Conservation (phyloP, 2,329 filamentous ascomycete genomes). For the Mycosphaerella arachidis region DNA sequence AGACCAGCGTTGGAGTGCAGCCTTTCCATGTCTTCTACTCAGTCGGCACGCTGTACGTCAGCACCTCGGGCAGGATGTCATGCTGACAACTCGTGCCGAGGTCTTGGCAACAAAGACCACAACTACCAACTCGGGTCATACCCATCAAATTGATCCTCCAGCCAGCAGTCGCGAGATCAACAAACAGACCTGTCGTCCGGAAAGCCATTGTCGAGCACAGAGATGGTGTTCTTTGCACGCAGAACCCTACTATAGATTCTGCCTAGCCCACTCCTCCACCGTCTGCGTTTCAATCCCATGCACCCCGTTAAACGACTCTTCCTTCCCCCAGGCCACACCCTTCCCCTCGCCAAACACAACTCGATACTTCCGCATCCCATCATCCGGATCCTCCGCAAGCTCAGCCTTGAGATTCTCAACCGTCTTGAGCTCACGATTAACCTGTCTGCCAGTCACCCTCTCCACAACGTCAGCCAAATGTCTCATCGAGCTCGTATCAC, state of each 20-base stretch:
- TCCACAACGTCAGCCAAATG: constrained; percentile 50
- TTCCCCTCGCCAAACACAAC: constrained; percentile 56
- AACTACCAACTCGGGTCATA: no score
- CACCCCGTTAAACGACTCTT: constrained; percentile 51
- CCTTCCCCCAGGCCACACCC: constrained; percentile 57
- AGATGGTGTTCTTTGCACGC: no score
- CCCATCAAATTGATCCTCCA: no score
- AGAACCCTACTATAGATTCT: constrained; percentile 7
- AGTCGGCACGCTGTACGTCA: no score
- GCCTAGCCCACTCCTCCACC: constrained; percentile 39
- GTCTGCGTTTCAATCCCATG: constrained; percentile 45
- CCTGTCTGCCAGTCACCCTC: constrained; percentile 36
- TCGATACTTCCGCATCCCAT: constrained; percentile 56
- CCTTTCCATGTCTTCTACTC: no score
- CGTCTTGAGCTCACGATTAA: constrained; percentile 51
- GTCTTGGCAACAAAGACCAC: no score
- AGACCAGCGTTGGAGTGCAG: no score
- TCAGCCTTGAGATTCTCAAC: constrained; percentile 43
- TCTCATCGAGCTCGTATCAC: constrained; percentile 59
- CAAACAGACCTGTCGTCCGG: no score
- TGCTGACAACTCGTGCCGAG: no score
- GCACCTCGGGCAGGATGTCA: no score
- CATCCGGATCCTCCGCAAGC: constrained; percentile 44
- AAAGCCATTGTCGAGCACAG: no score
- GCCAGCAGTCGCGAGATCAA: no score